Base-by-base conservation (phyloP, 306 rosid genomes). In the Trichosanthes cucumerina region DNA sequence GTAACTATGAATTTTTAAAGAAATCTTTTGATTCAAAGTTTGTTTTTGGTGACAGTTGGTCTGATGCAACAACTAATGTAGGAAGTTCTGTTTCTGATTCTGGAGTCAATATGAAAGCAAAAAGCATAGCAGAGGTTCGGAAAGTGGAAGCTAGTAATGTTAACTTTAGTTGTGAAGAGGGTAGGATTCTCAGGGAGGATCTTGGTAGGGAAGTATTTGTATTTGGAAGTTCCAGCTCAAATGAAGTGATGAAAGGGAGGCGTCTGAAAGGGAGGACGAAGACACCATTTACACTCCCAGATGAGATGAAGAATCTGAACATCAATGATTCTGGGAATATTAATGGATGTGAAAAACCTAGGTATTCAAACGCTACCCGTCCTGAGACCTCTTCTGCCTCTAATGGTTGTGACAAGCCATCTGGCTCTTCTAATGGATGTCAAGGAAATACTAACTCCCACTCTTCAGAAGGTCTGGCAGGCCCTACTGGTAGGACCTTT, bases 261-360 rank as follows among this genome's bases (percentile, higher is more conserved):
- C 16, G 41, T 47, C 31, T 26, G 36, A 75, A 80, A 13, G 80
- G 63, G 73, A 47, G 77, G 65, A 44, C 81, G 15, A 47, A 80
- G 76, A 79, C 88, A 64, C 78, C 26, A n/a, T 16, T 26, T 84
- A 79, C 69, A 58, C 87, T 92, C 52, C 77, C 85, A 16, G 90
- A 89, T 82, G 91, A 90, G 86, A 86, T 88, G 82, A 66, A 83
- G 71, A 90, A 89, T 75, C 85, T 92, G 81, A 88, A 88, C 79
- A 88, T 92, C 46, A 79, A 86, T 80, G 80, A 79, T 81, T 83
- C 86, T 10, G 87, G 82, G 78, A 80, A 78, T 43, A 80, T 28
- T 60, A 70, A 56, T 23, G 83, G 72, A n/a, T 26, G 65, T 70
- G 41, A 79, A 62, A 53, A 56, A 73, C 79, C 53, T 18, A 52